Evolutionary conservation across 2,329 filamentous ascomycete genomes (phyloP).

Genomic region (Allantophomopsis cytisporea): DNA sequence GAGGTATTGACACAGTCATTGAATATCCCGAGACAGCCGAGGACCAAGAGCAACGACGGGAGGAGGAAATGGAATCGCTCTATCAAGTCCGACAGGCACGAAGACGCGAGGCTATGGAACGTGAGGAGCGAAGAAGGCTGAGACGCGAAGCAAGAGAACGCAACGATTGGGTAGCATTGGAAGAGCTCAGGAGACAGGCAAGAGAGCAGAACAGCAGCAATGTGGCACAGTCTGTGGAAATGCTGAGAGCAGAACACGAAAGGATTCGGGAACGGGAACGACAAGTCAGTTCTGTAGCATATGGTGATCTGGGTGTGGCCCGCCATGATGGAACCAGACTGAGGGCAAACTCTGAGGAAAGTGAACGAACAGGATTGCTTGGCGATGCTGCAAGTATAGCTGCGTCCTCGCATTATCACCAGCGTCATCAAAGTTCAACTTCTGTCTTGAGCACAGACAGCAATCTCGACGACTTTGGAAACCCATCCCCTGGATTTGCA

Average conservation of each 20-base stretch:
- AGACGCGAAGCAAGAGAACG: slow-evolving; percentile 59
- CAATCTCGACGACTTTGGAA: slow-evolving; percentile 23
- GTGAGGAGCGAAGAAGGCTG: slow-evolving; percentile 59
- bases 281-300: slow-evolving; percentile 62
- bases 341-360: slow-evolving; percentile 60
- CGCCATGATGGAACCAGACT: slow-evolving; percentile 66
- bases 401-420: slow-evolving; percentile 24
- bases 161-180: slow-evolving; percentile 57
- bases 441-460: slow-evolving; percentile 40
- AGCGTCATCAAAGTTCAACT: slow-evolving; percentile 33
- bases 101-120: slow-evolving; percentile 60
- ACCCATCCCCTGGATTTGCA: slow-evolving; percentile 22
- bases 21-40: slow-evolving; percentile 73
- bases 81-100: slow-evolving; percentile 80
- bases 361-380: slow-evolving; percentile 56
- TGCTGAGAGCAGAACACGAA: slow-evolving; percentile 37
- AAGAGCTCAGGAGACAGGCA: slow-evolving; percentile 42
- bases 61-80: slow-evolving; percentile 83
- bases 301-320: slow-evolving; percentile 63
- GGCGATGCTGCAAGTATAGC: slow-evolving; percentile 46
- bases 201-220: slow-evolving; percentile 34
- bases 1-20: slow-evolving; percentile 79
- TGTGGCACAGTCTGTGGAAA: slow-evolving; percentile 14
- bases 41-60: slow-evolving; percentile 63
- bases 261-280: slow-evolving; percentile 46